A percentile compares a stretch with the other conserved stretches of the same genome.
phyloP scores from a whole-genome alignment of 352 stramenopile species.

The Pelagophyceae sp. region DNA sequence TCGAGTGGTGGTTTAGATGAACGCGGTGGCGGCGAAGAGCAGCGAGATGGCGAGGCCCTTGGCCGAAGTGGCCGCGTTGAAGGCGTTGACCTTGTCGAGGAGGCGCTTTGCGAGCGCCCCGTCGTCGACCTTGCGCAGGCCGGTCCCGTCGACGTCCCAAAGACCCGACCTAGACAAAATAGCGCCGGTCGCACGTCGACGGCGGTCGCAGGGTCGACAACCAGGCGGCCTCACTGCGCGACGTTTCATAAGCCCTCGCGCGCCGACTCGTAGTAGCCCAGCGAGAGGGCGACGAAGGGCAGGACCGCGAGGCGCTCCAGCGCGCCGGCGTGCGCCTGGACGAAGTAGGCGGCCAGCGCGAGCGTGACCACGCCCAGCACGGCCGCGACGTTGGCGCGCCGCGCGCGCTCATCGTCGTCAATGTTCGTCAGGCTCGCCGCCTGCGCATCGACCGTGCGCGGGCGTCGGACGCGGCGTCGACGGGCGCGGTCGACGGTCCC shows the following conservation, averaged over 20 bases:
- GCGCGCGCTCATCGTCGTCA: not conserved
- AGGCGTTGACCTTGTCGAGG: not conserved
- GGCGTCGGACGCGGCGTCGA: not conserved
- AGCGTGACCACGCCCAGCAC: not conserved
- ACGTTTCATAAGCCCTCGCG: not conserved
- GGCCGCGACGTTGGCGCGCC: not conserved
- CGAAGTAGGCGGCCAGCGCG: not conserved
- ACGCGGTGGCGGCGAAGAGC: not conserved
- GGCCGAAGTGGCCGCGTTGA: not conserved
- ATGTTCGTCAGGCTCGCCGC: not conserved
- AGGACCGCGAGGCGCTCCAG: not conserved
- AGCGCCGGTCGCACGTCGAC: no score
- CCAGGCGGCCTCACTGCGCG: no score
- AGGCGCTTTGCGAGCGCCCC: not conserved
- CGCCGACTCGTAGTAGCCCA: not conserved
- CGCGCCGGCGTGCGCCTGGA: not conserved
- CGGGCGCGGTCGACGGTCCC: not conserved
- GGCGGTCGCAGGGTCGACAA: no score
- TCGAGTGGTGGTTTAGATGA: no score
- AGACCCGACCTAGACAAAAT: no score
- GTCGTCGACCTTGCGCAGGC: not conserved
- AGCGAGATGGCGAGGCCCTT: not conserved
- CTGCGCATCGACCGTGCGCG: not conserved
- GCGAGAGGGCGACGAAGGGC: not conserved
- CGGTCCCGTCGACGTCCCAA: not conserved